phyloP scores from a whole-genome alignment of 805 yeast species.

The Kodamaea neixiangensis region DNA sequence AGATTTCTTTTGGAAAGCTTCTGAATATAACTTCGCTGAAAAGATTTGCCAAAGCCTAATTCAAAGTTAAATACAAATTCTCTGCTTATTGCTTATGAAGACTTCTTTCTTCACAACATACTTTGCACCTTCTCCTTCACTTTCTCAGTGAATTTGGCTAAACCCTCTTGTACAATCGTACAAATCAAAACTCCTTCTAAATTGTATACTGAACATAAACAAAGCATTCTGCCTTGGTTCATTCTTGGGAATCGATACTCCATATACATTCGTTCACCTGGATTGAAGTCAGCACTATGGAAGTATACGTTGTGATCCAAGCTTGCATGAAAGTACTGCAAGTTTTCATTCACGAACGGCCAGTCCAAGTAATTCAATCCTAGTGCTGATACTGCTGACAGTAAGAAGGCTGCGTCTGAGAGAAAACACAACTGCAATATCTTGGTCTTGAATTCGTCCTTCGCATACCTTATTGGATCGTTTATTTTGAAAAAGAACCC shows the following conservation, averaged over 20 bases:
- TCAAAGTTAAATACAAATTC: too few species aligned
- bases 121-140: constrained; percentile 7
- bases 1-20: too few species aligned
- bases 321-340: constrained; percentile 35
- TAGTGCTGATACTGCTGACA: constrained; percentile 27
- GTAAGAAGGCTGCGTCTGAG: constrained; percentile 34
- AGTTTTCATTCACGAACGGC: constrained; percentile 5
- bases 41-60: too few species aligned
- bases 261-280: constrained; percentile 37
- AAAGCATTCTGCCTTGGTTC: constrained; percentile 37
- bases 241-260: constrained; percentile 34
- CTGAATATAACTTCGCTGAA: too few species aligned
- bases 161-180: constrained; percentile 36
- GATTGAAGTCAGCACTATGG: constrained; percentile 38
- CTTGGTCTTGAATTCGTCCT: constrained; percentile 20
- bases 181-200: constrained; percentile 32
- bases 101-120: constrained; percentile 2
- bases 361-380: constrained; percentile 16
- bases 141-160: constrained; percentile 16
- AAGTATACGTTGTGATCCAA: constrained; percentile 38
- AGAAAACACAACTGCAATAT: constrained; percentile 24
- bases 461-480: constrained; percentile 28
- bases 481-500: constrained; percentile 32
- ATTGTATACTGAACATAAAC: constrained; percentile 26
- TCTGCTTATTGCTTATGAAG: too few species aligned